These are phyloP conservation scores for Dryas drummondii DNA, from an alignment of 306 rosid species.

Conservation along the genomic window DNA sequence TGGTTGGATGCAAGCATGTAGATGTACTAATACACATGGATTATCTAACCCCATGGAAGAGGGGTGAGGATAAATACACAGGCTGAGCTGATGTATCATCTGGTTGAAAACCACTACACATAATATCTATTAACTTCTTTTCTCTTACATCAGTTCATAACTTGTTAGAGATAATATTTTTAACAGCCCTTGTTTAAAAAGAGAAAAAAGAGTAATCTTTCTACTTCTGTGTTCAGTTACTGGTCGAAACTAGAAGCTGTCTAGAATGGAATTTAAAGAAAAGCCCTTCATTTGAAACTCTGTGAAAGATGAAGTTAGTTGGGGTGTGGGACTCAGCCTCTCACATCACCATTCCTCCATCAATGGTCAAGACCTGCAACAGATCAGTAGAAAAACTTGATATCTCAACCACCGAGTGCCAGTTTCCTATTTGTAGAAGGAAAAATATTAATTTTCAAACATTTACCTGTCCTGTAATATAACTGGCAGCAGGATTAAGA, in stretches of 20 bases:
- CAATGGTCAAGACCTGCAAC: conserved; percentile 76
- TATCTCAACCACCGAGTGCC: background rate
- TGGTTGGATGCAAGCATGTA: background rate
- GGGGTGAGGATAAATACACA: background rate
- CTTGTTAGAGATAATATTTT: background rate
- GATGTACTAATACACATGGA: background rate
- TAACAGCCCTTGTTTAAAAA: background rate
- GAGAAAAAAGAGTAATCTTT: background rate
- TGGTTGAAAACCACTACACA: background rate
- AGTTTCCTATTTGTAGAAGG: background rate
- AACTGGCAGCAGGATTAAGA: conserved; percentile 81
- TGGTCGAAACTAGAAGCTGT: background rate
- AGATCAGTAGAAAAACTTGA: background rate
- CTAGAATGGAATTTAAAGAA: background rate
- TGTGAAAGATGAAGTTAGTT: background rate
- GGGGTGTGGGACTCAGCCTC: background rate
- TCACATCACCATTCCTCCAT: conserved; percentile 97
- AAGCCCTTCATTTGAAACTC: background rate
- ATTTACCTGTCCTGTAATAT: conserved; percentile 84
- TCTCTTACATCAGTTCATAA: background rate
- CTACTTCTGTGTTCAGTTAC: background rate
- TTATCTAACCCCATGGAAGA: background rate
- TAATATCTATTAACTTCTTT: background rate
- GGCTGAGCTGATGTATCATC: background rate
- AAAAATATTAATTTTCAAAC: background rate